These are phyloP conservation scores for Dictyostelium brefeldianum DNA, from an alignment of 78 protist species.

Conservation along the genomic window DNA sequence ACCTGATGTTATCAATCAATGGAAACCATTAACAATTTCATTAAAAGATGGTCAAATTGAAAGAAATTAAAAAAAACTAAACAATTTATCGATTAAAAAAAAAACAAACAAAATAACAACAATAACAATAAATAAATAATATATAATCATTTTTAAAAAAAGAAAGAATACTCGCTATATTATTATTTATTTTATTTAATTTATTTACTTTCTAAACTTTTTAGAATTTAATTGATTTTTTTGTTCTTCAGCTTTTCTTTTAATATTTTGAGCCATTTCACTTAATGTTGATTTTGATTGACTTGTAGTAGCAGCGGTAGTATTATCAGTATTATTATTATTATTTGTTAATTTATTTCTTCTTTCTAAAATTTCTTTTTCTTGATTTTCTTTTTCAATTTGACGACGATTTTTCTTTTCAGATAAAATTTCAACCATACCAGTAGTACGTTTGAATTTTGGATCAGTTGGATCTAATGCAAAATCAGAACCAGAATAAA, in stretches of 20 bases:
- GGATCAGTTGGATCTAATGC: conserved; percentile 89
- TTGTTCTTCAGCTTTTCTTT: conserved; percentile 43
- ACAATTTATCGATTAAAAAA: neutral
- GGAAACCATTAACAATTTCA: conserved; percentile 39
- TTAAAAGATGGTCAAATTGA: neutral
- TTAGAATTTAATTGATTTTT: neutral
- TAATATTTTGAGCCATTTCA: conserved; percentile 39
- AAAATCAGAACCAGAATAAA: conserved; percentile 34
- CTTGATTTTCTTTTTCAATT: conserved; percentile 21
- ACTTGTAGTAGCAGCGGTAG: neutral
- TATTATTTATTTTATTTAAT: neutral
- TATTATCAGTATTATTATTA: neutral
- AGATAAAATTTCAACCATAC: conserved; percentile 38
- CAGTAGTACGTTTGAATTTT: conserved; percentile 49
- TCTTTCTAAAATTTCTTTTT: conserved; percentile 36
- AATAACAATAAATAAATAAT: neutral
- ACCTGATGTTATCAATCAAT: conserved; percentile 30
- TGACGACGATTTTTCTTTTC: conserved; percentile 63
- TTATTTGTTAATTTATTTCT: neutral
- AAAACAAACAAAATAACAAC: neutral
- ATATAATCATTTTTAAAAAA: neutral
- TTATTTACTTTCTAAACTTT: neutral
- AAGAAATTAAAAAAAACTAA: neutral
- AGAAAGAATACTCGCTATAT: too few species aligned
- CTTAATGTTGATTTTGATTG: neutral